Evolutionary conservation across 2,329 filamentous ascomycete genomes (phyloP), one percentile per base, ranked within the genome.

Genomic region (Pyrenochaeta sp.): DNA sequence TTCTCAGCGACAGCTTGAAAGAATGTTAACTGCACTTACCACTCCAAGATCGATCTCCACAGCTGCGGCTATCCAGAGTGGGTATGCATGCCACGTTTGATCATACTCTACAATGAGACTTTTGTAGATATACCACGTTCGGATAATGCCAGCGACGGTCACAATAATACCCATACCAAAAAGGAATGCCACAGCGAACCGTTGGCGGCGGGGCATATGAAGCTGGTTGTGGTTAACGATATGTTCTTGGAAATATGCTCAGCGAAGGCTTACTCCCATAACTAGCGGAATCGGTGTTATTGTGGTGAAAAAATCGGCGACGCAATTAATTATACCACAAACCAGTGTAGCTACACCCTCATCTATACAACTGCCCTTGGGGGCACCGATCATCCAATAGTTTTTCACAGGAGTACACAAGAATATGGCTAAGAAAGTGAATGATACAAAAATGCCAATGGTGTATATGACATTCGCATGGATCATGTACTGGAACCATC

Each of bases 11-110:
- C 7, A 33, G 1, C 37, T 31, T 36, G 29, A 33, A 6, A 31
- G 18, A 39, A 15, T 45, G 4, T n/a, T 15, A 18, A 27, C 32
- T 31, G 1, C 10, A 73, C 77, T 63, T 61, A 79, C 77, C n/a
- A 81, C 73, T 9, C 76, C 78, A 6, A 81, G 54, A 52, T 81
- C 77, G 7, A 81, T 77, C 58, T 81, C 79, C 2, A 81, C 74
- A 0, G 77, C 74, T 4, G 78, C 78, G 37, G 73, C 73, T n/a
- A 81, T 80, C 77, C 78, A 81, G 0, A 81, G 63, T 5, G 77
- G 76, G 65, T 78, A 80, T 4, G 76, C 69, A 47, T 72, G 77
- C 79, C 79, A 81, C 2, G 77, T 79, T 48, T 73, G 71, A 45
- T 81, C 79, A 54, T 76, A 80, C 46, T 71, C 76, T 2, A 57